Percentiles rank a stretch among this genome's conserved stretches.
Evolutionary conservation across 73 alveolate species (phyloP).

Genomic region (Paramecium primaurelia): DNA sequence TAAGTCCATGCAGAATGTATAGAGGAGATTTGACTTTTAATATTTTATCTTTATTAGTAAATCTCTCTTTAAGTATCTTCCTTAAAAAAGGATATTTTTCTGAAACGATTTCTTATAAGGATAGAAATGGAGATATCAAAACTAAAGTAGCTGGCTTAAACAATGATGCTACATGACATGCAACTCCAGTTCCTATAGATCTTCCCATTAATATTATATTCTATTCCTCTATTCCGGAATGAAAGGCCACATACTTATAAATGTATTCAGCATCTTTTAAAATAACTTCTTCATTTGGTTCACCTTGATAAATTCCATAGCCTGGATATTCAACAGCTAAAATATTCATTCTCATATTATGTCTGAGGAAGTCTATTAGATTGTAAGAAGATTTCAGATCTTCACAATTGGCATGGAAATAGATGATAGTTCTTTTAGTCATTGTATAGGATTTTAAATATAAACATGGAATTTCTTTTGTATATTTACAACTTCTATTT

Average conservation of each 20-base stretch:
- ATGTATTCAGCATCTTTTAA: conserved; percentile 25
- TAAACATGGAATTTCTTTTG: not conserved
- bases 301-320: conserved; percentile 53
- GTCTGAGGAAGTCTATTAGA: conserved; percentile 24
- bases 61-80: conserved; percentile 9
- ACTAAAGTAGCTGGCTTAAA: not conserved
- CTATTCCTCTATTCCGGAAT: conserved; percentile 40
- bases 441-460: not conserved
- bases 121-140: not conserved
- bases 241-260: not conserved
- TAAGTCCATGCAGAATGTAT: not conserved
- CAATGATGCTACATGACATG: conserved; percentile 51
- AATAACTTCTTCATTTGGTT: conserved; percentile 46
- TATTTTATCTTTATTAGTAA: not conserved
- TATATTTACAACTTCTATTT: not conserved
- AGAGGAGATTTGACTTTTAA: not conserved
- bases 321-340: conserved; percentile 59
- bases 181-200: conserved; percentile 61
- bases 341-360: conserved; percentile 29
- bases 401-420: conserved; percentile 59
- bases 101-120: not conserved
- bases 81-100: not conserved
- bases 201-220: conserved; percentile 48
- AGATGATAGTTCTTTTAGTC: conserved; percentile 34
- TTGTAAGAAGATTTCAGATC: conserved; percentile 41